Evolutionary conservation across 2,329 filamentous ascomycete genomes (phyloP).

Genomic region (Trematosphaeria pertusa): DNA sequence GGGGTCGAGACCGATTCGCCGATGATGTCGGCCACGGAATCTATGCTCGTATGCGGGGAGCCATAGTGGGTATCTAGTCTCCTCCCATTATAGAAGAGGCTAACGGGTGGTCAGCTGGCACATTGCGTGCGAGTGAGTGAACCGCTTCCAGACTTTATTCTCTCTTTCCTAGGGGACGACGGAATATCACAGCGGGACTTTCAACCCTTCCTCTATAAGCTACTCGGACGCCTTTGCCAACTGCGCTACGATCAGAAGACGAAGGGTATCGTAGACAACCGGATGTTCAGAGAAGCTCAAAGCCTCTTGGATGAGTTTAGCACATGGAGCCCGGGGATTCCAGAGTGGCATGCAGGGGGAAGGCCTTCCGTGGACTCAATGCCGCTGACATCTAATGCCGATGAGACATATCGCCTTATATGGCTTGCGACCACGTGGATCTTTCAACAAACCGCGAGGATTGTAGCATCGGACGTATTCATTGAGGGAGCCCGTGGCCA

Average conservation of each 20-base stretch:
- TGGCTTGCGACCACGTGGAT: constrained; percentile 20
- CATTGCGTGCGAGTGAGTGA: constrained; percentile 16
- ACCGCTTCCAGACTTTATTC: constrained; percentile 14
- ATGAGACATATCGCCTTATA: constrained; percentile 15
- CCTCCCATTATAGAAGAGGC: neutral
- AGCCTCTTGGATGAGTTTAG: constrained; percentile 5
- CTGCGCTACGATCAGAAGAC: constrained; percentile 16
- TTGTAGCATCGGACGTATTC: constrained; percentile 17
- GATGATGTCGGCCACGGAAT: constrained; percentile 12
- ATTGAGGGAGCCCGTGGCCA: constrained; percentile 16
- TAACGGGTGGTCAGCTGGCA: constrained; percentile 13
- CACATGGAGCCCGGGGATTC: constrained; percentile 7
- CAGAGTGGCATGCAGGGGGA: constrained; percentile 5
- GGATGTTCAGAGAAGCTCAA: constrained; percentile 13
- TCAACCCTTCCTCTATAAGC: constrained; percentile 13
- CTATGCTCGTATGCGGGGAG: constrained; percentile 18
- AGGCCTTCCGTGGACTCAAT: neutral
- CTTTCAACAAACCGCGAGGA: constrained; percentile 8
- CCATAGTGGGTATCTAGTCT: constrained; percentile 8
- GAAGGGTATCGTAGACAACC: constrained; percentile 14
- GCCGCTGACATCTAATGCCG: neutral
- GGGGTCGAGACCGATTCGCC: constrained; percentile 17
- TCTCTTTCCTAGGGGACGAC: constrained; percentile 13
- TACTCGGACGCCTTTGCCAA: constrained; percentile 15
- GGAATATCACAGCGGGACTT: constrained; percentile 11